Percentiles rank a stretch among this genome's conserved stretches.
Conservation (phyloP, 495 filamentous ascomycete genomes). For the Darksidea phi region DNA sequence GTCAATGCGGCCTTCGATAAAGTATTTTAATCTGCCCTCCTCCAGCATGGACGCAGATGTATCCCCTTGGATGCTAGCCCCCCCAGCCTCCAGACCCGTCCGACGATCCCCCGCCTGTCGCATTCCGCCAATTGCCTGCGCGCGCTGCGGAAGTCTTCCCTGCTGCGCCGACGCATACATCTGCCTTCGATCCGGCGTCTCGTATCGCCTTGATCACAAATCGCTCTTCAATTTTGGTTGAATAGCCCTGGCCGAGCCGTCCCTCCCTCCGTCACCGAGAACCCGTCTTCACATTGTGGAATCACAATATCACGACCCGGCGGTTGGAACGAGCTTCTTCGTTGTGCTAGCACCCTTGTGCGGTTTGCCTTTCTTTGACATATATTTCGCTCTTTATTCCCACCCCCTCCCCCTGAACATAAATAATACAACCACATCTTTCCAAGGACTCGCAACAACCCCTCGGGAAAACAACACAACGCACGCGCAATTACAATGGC, state of each 20-base stretch:
- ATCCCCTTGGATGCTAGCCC: too few relatives aligned
- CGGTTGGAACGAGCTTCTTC: too few relatives aligned
- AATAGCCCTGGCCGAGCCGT: too few relatives aligned
- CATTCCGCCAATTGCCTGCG: slow-evolving; percentile 15
- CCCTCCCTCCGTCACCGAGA: too few relatives aligned
- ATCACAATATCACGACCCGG: not conserved
- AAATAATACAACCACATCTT: not conserved
- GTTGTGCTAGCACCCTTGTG: too few relatives aligned
- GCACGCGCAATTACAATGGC: slow-evolving; percentile 15
- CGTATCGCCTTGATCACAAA: too few relatives aligned
- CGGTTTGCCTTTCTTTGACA: too few relatives aligned
- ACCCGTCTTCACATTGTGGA: too few relatives aligned
- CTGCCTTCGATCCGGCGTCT: not conserved
- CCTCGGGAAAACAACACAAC: not conserved
- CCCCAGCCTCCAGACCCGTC: not conserved
- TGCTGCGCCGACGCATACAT: slow-evolving; percentile 4
- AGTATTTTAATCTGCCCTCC: slow-evolving; percentile 14
- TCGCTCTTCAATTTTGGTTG: too few relatives aligned
- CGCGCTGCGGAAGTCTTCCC: not conserved
- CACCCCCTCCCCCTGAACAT: too few relatives aligned
- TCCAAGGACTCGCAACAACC: not conserved
- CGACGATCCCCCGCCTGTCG: slow-evolving; percentile 26
- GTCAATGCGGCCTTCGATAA: slow-evolving; percentile 2
- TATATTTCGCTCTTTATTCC: too few relatives aligned
- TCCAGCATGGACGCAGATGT: slow-evolving; percentile 4